phyloP scores from a whole-genome alignment of 2,329 filamentous ascomycete species.

The Xylaria hypoxylon region DNA sequence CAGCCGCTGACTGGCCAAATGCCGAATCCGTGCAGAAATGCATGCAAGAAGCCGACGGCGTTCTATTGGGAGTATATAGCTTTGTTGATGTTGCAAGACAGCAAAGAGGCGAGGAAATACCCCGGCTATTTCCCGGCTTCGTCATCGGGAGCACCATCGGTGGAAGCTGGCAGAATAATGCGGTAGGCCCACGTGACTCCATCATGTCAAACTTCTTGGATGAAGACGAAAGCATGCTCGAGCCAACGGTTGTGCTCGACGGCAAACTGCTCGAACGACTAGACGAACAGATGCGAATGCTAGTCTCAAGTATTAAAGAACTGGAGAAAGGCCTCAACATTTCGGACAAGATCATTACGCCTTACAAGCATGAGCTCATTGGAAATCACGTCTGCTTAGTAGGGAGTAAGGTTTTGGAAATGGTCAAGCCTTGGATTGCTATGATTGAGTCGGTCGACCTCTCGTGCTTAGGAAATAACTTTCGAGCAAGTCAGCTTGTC shows the following conservation, averaged over 20 bases:
- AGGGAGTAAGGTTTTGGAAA: slow-evolving; percentile 84
- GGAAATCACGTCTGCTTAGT: slow-evolving; percentile 84
- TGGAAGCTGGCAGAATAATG: slow-evolving; percentile 87
- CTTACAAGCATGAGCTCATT: slow-evolving; percentile 80
- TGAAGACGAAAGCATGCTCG: slow-evolving; percentile 77
- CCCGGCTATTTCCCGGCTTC: slow-evolving; percentile 92
- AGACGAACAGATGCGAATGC: slow-evolving; percentile 85
- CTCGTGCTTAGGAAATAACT: slow-evolving; percentile 78
- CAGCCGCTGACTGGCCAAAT: slow-evolving; percentile 93
- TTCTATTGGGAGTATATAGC: slow-evolving; percentile 91
- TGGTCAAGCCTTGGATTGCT: slow-evolving; percentile 89
- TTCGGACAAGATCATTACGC: slow-evolving; percentile 84
- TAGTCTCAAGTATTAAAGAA: slow-evolving; percentile 86
- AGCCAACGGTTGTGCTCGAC: slow-evolving; percentile 81
- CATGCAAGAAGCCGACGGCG: slow-evolving; percentile 95
- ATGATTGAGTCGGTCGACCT: slow-evolving; percentile 94
- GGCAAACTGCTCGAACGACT: slow-evolving; percentile 81
- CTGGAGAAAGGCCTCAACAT: slow-evolving; percentile 85
- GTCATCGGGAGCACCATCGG: slow-evolving; percentile 85
- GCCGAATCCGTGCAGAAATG: slow-evolving; percentile 96
- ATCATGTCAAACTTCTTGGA: slow-evolving; percentile 87
- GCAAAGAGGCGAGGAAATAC: slow-evolving; percentile 92
- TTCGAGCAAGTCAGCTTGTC: slow-evolving; percentile 84
- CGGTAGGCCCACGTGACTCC: slow-evolving; percentile 73
- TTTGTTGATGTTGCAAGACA: slow-evolving; percentile 96